These are phyloP conservation scores for Candida neerlandica DNA, from an alignment of 1,139 yeast species.

Conservation along the genomic window DNA sequence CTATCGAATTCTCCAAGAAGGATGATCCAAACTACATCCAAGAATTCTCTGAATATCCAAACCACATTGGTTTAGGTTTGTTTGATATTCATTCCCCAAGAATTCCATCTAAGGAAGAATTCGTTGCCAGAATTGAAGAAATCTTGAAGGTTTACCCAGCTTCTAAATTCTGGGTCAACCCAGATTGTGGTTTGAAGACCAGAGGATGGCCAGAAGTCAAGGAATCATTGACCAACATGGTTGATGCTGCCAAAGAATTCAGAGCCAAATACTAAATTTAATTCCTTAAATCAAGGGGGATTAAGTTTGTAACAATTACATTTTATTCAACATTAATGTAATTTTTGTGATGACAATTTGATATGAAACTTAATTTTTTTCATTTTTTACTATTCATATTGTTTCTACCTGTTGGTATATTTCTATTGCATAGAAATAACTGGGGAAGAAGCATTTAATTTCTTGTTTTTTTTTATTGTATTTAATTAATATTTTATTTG, in stretches of 20 bases:
- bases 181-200: conserved; percentile 99
- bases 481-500: conserved; percentile 26
- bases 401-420: neutral
- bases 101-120: conserved; percentile 97
- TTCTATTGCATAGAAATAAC: neutral
- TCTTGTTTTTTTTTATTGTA: conserved; percentile 16
- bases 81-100: conserved; percentile 99
- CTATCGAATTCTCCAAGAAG: conserved; percentile 99
- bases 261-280: conserved; percentile 56
- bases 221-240: conserved; percentile 94
- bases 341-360: conserved; percentile 29
- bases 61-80: conserved; percentile 99
- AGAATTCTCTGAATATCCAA: conserved; percentile 97
- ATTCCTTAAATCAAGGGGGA: neutral
- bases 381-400: conserved; percentile 15
- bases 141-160: conserved; percentile 97
- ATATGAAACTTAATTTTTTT: conserved; percentile 19
- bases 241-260: conserved; percentile 96
- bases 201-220: conserved; percentile 92
- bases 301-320: conserved; percentile 33
- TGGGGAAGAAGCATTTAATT: conserved; percentile 1
- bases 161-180: conserved; percentile 99
- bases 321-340: conserved; percentile 71
- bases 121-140: conserved; percentile 88
- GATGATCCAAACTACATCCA: conserved; percentile 97